Conservation (phyloP, 2,329 filamentous ascomycete species). For the Thielaviopsis musarum region DNA sequence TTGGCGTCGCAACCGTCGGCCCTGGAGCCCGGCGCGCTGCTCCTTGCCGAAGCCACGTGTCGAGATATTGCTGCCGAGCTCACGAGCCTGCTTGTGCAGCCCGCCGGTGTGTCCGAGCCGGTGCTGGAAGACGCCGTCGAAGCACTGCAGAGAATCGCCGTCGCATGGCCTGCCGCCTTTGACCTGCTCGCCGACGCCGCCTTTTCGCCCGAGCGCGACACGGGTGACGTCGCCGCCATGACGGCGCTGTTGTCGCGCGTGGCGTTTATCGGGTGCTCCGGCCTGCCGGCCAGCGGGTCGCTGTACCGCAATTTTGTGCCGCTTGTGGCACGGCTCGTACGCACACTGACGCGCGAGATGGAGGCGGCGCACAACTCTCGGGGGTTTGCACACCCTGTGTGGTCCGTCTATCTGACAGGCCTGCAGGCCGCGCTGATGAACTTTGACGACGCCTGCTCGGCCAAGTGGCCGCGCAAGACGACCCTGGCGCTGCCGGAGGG, state of each 20-base stretch:
- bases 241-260: slow-evolving; percentile 26
- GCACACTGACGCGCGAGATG: slow-evolving; percentile 4
- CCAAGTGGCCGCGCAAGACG: slow-evolving; percentile 10
- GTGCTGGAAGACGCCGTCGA: slow-evolving; percentile 26
- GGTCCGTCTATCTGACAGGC: slow-evolving; percentile 12
- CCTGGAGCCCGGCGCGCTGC: slow-evolving; percentile 14
- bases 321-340: slow-evolving; percentile 16
- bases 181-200: slow-evolving; percentile 13
- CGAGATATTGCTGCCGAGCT: slow-evolving; percentile 21
- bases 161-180: slow-evolving; percentile 22
- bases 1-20: slow-evolving; percentile 25
- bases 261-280: slow-evolving; percentile 32
- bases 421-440: slow-evolving; percentile 21
- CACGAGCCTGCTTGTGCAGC: slow-evolving; percentile 17
- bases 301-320: slow-evolving; percentile 26
- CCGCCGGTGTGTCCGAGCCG: slow-evolving; percentile 19
- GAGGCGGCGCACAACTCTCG: neutral
- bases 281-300: slow-evolving; percentile 18
- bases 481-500: slow-evolving; percentile 10
- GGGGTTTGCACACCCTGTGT: neutral
- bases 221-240: slow-evolving; percentile 16
- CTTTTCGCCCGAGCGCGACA: neutral
- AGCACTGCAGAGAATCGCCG: slow-evolving; percentile 24
- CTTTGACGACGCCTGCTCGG: slow-evolving; percentile 25
- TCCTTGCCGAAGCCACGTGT: slow-evolving; percentile 22